Base-by-base conservation (phyloP, 1,139 yeast species). In the Zygoascus meyerae region DNA sequence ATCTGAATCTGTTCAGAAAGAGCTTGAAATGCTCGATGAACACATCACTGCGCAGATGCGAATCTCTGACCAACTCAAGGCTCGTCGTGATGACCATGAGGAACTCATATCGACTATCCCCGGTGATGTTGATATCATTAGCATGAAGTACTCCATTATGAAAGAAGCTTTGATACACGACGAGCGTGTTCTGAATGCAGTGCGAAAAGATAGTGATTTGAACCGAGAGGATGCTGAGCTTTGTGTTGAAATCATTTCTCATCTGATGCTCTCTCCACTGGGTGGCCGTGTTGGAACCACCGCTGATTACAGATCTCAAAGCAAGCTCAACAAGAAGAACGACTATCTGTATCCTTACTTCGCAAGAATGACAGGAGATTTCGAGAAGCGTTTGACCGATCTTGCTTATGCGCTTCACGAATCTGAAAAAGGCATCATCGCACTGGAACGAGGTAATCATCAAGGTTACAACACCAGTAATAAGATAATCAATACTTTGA, bases 1-100 rank as follows among this genome's bases (percentile, higher is more conserved):
- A 41, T 95, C 97, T 0, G 80, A 75, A 37, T 78, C 77, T 10
- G 73, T 78, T 36, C 89, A 89, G 57, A 82, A 78, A 57, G 86
- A 87, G 62, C 72, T 92, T 37, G 95, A 87, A 61, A 83, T 81
- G 52, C 71, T 90, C 49, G 95, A 92, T 64, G 78, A 79, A 47
- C 90, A 87, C 62, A 87, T 92, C 52, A 85, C 82, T 55, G 78
- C 81, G 34, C 97, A 92, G 67, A 86, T 84, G 48, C 77, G 83
- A 49, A 83, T 86, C 46, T 83, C 95, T 5, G 92, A 87, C 40
- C 85, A 85, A 42, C 71, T 92, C 50, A 79, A 81, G 53, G 75
- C 81, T 18, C 84, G 81, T 52, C 71, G 76, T 48, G 70, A 70
- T 11, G 78, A 78, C 32, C 96, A 89, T 56, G 76, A 78, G 45